Base-by-base conservation (phyloP, 148 eudicot genomes). In the Cornus controversa region DNA sequence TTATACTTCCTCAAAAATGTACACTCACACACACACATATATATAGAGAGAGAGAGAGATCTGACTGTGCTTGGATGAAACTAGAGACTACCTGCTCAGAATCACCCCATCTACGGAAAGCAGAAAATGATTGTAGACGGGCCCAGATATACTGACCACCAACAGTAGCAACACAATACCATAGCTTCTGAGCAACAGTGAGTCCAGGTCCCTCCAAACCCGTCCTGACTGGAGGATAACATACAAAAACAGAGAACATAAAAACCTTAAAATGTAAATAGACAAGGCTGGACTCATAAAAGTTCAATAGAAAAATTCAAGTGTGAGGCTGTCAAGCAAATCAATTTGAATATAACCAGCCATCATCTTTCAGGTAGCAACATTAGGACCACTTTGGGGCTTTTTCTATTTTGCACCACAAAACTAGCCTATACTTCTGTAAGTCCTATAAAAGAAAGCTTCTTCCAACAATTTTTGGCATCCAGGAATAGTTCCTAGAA, bases 151-250 rank as follows among this genome's bases (percentile, higher is more conserved):
- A 93, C 64, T 93, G 98, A 77, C 97, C 94, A 82, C 99, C 98
- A 70, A 95, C 99, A 58, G 92, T 91, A 63, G 97, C 94, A 80
- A 91, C 72, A 78, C 98, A 95, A 84, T 95, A 95, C 96, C 94
- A 95, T 42, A 95, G 66, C 84, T 95, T 95, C 80, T 95, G 99
- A 64, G 90, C 85, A 73, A 84, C 84, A n/a, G 96, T 91, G 57
- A 93, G 92, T 62, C 97, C 97, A 72, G 99, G 96, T 71, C 99
- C 99, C 75, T 95, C 99, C 85, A 95, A 88, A 45, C 97, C 97
- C 18, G 91, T 94, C 82, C 96, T 84, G 29, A 90, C 98, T 94
- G 88, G 75, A 84, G 71, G 47, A 71, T 74, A 31, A 80, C 71
- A 80, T 14, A 67, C 29, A 85, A 75, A 66, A 45, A 37, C 18